Percentiles rank a stretch among this genome's conserved stretches.
These are phyloP conservation scores for Penicillium taxi DNA, from an alignment of 495 filamentous ascomycete species.

Conservation along the genomic window DNA sequence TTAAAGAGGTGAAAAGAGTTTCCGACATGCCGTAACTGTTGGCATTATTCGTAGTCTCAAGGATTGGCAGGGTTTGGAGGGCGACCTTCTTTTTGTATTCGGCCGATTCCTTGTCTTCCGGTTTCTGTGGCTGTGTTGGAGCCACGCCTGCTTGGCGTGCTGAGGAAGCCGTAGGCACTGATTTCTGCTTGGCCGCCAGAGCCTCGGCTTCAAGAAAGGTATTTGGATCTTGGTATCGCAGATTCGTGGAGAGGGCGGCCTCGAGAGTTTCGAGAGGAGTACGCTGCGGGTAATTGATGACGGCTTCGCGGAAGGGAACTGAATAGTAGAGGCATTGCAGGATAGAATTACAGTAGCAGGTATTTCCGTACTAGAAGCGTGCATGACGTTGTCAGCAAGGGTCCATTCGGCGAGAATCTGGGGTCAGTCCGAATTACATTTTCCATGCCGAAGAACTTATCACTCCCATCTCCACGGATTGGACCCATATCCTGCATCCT, in stretches of 20 bases:
- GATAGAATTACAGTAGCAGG: conserved; percentile 98
- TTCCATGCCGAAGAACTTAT: conserved; percentile 98
- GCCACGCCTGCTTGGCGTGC: conserved; percentile 42
- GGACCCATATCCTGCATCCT: conserved; percentile 72
- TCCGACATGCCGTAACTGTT: conserved; percentile 86
- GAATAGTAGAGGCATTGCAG: conserved; percentile 96
- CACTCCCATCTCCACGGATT: conserved; percentile 77
- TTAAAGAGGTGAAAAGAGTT: conserved; percentile 85
- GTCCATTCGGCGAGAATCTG: neutral
- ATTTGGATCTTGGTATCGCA: conserved; percentile 39
- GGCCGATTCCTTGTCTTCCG: conserved; percentile 72
- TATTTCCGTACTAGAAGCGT: conserved; percentile 75
- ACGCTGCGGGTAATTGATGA: conserved; percentile 78
- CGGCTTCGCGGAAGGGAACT: conserved; percentile 87
- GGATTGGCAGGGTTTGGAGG: conserved; percentile 73
- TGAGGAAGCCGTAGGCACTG: conserved; percentile 23
- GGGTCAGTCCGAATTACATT: conserved; percentile 54
- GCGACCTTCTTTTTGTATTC: conserved; percentile 97
- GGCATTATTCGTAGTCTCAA: conserved; percentile 73
- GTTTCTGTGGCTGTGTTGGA: conserved; percentile 56
- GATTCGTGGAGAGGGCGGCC: conserved; percentile 36
- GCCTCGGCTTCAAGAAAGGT: conserved; percentile 37
- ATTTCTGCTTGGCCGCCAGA: conserved; percentile 38
- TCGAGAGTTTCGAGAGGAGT: conserved; percentile 50
- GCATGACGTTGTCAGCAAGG: neutral